A percentile compares a stretch with the other conserved stretches of the same genome.
These are phyloP conservation scores for Thalassiosira mediterranea DNA, from an alignment of 352 stramenopile genomes.

Conservation along the genomic window DNA sequence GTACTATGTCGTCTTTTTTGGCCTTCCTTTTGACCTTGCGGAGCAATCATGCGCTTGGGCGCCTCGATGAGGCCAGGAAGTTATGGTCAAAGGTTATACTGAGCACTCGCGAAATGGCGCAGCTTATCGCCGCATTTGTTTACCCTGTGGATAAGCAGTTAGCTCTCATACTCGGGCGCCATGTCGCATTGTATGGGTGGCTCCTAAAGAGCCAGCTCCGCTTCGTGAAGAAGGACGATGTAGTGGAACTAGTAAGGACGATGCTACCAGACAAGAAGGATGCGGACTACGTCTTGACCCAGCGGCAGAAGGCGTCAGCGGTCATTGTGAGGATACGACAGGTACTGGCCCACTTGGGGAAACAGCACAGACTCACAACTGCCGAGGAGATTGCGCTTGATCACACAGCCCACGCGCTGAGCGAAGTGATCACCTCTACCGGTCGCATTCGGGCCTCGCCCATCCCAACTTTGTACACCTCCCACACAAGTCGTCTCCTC, in stretches of 20 bases:
- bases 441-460: slow-evolving; percentile 48
- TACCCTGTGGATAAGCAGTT: slow-evolving; percentile 45
- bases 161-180: slow-evolving; percentile 35
- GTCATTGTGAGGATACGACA: slow-evolving; percentile 51
- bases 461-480: slow-evolving; percentile 60
- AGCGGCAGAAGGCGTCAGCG: slow-evolving; percentile 53
- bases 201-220: slow-evolving; percentile 51
- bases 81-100: slow-evolving; percentile 46
- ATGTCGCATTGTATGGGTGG: slow-evolving; percentile 62
- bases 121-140: slow-evolving; percentile 47
- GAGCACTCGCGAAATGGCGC: slow-evolving; percentile 53
- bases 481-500: slow-evolving; percentile 47
- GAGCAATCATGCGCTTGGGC: slow-evolving; percentile 57
- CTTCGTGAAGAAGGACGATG: slow-evolving; percentile 27
- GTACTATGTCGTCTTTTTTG: slow-evolving; percentile 55
- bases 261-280: slow-evolving; percentile 47
- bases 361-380: slow-evolving; percentile 18
- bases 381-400: slow-evolving; percentile 35
- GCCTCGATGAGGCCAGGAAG: slow-evolving; percentile 44
- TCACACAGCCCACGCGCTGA: slow-evolving; percentile 32
- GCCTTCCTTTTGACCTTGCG: slow-evolving; percentile 52
- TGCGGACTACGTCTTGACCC: slow-evolving; percentile 41
- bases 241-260: slow-evolving; percentile 23
- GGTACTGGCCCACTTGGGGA: slow-evolving; percentile 31
- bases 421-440: slow-evolving; percentile 40